Evolutionary conservation across 2,329 filamentous ascomycete genomes (phyloP).

Genomic region (Dichotomopilus funicola): DNA sequence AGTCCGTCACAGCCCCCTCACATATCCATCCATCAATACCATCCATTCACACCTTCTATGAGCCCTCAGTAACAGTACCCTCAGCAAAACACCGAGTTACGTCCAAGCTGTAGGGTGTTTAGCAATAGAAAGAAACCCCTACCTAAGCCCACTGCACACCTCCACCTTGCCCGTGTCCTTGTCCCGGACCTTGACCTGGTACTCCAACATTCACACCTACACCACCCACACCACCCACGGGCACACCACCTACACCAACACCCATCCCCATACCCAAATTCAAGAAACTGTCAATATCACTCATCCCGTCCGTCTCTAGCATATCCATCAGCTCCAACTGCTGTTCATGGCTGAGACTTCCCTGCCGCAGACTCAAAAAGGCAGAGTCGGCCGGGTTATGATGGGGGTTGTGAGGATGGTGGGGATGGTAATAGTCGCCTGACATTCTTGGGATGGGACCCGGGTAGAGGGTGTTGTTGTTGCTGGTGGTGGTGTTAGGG

Average conservation of each 20-base stretch:
- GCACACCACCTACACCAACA: conserved; percentile 13
- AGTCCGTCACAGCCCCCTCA: too few relatives aligned
- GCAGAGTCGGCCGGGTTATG: too few relatives aligned
- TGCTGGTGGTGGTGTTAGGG: neutral
- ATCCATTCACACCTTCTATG: too few relatives aligned
- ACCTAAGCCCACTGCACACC: too few relatives aligned
- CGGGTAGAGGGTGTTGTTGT: neutral
- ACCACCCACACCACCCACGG: conserved; percentile 8
- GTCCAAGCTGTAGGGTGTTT: too few relatives aligned
- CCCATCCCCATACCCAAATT: conserved; percentile 34
- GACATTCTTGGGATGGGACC: neutral
- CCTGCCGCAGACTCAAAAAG: conserved; percentile 47
- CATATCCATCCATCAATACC: too few relatives aligned
- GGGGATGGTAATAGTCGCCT: conserved; percentile 6
- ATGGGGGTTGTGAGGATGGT: too few relatives aligned
- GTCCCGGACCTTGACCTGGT: too few relatives aligned
- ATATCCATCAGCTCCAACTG: conserved; percentile 77
- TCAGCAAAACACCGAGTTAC: too few relatives aligned
- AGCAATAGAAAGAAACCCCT: too few relatives aligned
- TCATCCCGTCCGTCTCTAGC: conserved; percentile 62
- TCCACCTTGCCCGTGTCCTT: too few relatives aligned
- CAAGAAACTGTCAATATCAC: conserved; percentile 55
- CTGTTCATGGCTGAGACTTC: conserved; percentile 70
- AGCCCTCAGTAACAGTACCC: too few relatives aligned
- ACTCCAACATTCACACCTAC: neutral